A percentile compares a stretch with the other conserved stretches of the same genome.
These are phyloP conservation scores for Aspergillus panamensis DNA, from an alignment of 495 filamentous ascomycete genomes.

Conservation along the genomic window DNA sequence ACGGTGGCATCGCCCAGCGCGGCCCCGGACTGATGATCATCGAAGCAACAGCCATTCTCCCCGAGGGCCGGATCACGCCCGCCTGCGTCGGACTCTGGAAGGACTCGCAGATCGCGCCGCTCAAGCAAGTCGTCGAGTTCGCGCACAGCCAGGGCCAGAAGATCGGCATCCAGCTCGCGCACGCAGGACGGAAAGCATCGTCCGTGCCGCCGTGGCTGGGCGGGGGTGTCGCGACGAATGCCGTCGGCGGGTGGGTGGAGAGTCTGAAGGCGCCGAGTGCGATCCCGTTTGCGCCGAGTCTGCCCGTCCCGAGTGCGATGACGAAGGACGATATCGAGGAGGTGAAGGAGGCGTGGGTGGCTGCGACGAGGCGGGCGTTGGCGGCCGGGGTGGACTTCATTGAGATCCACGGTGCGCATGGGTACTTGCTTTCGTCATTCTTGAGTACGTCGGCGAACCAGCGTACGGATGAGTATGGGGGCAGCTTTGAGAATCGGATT, in stretches of 20 bases:
- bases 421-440: conserved; percentile 65
- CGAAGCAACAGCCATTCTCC: conserved; percentile 65
- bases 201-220: conserved; percentile 65
- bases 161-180: conserved; percentile 69
- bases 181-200: conserved; percentile 69
- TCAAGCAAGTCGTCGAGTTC: conserved; percentile 62
- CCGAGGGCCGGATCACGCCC: conserved; percentile 73
- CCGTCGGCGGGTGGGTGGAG: conserved; percentile 60
- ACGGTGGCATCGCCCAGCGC: conserved; percentile 55
- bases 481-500: conserved; percentile 61
- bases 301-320: conserved; percentile 52
- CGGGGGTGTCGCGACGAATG: conserved; percentile 44
- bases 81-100: conserved; percentile 67
- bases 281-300: conserved; percentile 50
- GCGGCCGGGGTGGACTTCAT: conserved; percentile 57
- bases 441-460: conserved; percentile 59
- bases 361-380: conserved; percentile 52
- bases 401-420: conserved; percentile 59
- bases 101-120: conserved; percentile 61
- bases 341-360: conserved; percentile 54
- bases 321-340: conserved; percentile 54
- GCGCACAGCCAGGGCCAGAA: conserved; percentile 67
- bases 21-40: conserved; percentile 66
- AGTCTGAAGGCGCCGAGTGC: conserved; percentile 51
- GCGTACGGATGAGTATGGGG: conserved; percentile 62